Evolutionary conservation across 176 grass and related monocot species (phyloP), one percentile per base, ranked within the genome.

Genomic region (Microstegium vimineum): DNA sequence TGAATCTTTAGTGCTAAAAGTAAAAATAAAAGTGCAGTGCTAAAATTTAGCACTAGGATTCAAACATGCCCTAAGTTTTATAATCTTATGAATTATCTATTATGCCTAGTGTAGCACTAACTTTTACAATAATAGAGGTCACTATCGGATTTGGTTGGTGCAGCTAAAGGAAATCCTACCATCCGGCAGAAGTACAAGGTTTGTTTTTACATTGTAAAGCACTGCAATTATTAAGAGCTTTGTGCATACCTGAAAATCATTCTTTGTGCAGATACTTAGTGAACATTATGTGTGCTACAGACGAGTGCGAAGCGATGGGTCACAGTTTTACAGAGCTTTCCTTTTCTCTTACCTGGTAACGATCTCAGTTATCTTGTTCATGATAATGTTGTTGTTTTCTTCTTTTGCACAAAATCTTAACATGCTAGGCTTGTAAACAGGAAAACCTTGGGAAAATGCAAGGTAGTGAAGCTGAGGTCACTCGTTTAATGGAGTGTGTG

Each of bases 311-410:
- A 4, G 0, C 11, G 79, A 81, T 81, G 79, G 79, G 8, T 59
- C 47, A 26, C 36, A 49, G 41, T 81, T 81, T 17, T 81, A 81
- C 35, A 34, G 78, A 32, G 66, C 65, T 25, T 81, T 81, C 28
- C 33, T 81, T 49, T 70, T 81, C 67, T 70, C 79, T 16, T 81
- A 71, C 42, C 23, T 71, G 66, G 79, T 74, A 45, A 74, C 1
- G 12, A 78, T 32, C 13, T 64, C 23, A 31, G 23, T 46, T 28
- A 10, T 30, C 71, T 54, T 74, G 42, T 52, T 49, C 28, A 74
- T 74, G 27, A 74, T 51, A 7, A 4, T 43, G 36, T 30, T 12
- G 34, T 2, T 77, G 35, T 15, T 41, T 62, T 62, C 31, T 37
- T 69, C 10, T 17, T 30, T 5, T 65, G 20, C 2, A 45, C 18